Evolutionary conservation across 2,329 filamentous ascomycete genomes (phyloP).

Genomic region (Penicillium sp.): DNA sequence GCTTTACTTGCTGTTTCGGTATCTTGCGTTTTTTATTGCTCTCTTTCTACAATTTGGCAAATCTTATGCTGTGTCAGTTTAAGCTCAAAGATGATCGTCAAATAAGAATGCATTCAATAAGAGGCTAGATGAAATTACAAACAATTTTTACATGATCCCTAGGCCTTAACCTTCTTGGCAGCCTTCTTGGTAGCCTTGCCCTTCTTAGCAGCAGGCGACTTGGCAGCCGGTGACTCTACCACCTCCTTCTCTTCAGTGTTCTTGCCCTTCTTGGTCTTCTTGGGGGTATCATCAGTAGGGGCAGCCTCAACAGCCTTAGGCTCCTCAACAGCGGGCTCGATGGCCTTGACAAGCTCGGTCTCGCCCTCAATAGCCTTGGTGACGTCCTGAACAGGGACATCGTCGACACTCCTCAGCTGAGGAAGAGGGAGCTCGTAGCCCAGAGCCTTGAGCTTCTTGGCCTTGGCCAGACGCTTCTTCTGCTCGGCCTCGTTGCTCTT

Average conservation of each 20-base stretch:
- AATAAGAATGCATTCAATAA: slow-evolving; percentile 19
- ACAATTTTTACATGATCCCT: slow-evolving; percentile 24
- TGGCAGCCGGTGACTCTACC: slow-evolving; percentile 26
- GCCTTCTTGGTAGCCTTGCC: slow-evolving; percentile 33
- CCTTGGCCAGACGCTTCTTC: slow-evolving; percentile 67
- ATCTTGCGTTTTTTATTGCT: too few relatives aligned
- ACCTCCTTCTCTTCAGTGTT: slow-evolving; percentile 26
- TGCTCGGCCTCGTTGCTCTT: slow-evolving; percentile 73
- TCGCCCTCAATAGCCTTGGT: slow-evolving; percentile 35
- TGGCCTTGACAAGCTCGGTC: slow-evolving; percentile 26
- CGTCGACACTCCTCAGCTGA: slow-evolving; percentile 64
- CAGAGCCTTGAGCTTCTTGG: slow-evolving; percentile 72
- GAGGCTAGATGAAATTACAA: slow-evolving; percentile 21
- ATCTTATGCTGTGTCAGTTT: background rate
- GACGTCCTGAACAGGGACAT: slow-evolving; percentile 48
- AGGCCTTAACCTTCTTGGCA: slow-evolving; percentile 35
- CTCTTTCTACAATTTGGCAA: too few relatives aligned
- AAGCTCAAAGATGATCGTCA: background rate
- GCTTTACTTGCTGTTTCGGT: too few relatives aligned
- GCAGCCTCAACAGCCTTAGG: slow-evolving; percentile 25
- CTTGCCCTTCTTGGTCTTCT: slow-evolving; percentile 39
- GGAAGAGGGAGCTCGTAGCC: slow-evolving; percentile 83
- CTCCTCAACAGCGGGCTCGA: slow-evolving; percentile 18
- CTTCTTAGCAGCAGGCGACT: slow-evolving; percentile 23
- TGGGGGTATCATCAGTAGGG: slow-evolving; percentile 32